These are phyloP conservation scores for Purpureocillium lavendulum DNA, from an alignment of 2,329 filamentous ascomycete genomes.

Conservation along the genomic window DNA sequence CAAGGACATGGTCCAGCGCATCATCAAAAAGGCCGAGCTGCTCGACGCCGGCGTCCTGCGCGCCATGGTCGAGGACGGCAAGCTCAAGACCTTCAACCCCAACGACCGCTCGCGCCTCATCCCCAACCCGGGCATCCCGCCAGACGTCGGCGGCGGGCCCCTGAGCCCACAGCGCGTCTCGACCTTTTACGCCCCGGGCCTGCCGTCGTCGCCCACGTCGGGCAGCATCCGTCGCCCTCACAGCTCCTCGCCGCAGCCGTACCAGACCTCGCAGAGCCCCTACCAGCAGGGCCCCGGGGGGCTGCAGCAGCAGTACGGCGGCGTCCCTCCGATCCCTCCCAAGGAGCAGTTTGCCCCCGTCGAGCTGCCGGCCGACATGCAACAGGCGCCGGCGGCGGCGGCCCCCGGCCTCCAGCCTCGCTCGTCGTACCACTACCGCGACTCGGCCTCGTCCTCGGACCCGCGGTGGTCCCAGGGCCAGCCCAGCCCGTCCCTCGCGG, in stretches of 20 bases:
- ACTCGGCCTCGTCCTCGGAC: slow-evolving; percentile 17
- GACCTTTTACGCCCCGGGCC: not conserved
- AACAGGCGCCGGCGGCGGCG: slow-evolving; percentile 12
- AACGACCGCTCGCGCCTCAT: slow-evolving; percentile 34
- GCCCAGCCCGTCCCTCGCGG: slow-evolving; percentile 14
- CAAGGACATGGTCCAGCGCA: slow-evolving; percentile 58
- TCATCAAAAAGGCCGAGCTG: slow-evolving; percentile 64
- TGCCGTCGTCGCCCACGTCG: no score
- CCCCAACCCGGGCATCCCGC: slow-evolving; percentile 2
- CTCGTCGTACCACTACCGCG: slow-evolving; percentile 6
- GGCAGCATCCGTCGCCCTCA: no score
- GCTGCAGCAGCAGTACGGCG: slow-evolving; percentile 9
- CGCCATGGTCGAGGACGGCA: slow-evolving; percentile 60
- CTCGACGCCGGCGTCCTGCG: slow-evolving; percentile 57
- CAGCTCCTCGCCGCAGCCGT: slow-evolving; percentile 3
- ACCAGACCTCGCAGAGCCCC: slow-evolving; percentile 6
- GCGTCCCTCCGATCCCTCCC: slow-evolving; percentile 16
- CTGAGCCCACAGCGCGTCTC: not conserved
- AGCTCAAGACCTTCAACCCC: slow-evolving; percentile 50
- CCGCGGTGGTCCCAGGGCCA: slow-evolving; percentile 32
- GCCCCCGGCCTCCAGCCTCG: slow-evolving; percentile 9
- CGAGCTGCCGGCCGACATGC: slow-evolving; percentile 41
- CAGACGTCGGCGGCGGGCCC: not conserved
- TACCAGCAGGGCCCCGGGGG: slow-evolving; percentile 13
- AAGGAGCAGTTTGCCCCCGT: slow-evolving; percentile 19